phyloP scores from a whole-genome alignment of 2,329 filamentous ascomycete species.

The Stagonosporopsis chrysanthemi region DNA sequence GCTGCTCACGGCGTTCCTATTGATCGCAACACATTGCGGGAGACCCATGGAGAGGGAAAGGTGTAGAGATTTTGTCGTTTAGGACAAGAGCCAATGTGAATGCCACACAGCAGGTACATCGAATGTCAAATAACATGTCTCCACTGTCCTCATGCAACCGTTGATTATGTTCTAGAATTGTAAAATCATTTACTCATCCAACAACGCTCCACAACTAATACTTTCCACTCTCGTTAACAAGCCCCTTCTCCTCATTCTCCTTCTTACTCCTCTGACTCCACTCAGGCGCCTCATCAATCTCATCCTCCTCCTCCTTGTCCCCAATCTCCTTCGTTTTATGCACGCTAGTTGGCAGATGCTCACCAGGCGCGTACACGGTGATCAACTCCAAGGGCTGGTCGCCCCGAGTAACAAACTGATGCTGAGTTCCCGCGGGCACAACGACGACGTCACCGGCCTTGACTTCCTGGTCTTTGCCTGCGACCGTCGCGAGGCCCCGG shows the following conservation, averaged over 20 bases:
- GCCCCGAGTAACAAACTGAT: constrained; percentile 70
- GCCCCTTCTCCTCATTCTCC: constrained; percentile 64
- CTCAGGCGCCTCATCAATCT: constrained; percentile 66
- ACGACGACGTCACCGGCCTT: constrained; percentile 66
- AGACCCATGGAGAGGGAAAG: constrained; percentile 19
- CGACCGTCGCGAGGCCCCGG: constrained; percentile 64
- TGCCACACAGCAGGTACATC: not conserved
- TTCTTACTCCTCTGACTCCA: constrained; percentile 66
- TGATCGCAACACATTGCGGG: constrained; percentile 17
- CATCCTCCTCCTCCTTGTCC: constrained; percentile 67
- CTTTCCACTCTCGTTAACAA: constrained; percentile 57
- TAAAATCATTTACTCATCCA: too few relatives aligned
- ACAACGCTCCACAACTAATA: constrained; percentile 23
- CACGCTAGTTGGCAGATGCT: constrained; percentile 66
- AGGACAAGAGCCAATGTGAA: not conserved
- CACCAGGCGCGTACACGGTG: constrained; percentile 69
- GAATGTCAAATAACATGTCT: not conserved
- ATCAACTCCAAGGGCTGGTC: constrained; percentile 66
- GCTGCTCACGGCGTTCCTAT: constrained; percentile 6
- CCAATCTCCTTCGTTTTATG: constrained; percentile 70
- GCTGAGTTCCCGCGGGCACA: constrained; percentile 70
- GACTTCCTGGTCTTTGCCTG: constrained; percentile 64
- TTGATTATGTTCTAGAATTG: not conserved
- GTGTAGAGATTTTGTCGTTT: not conserved
- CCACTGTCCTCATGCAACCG: not conserved